Base-by-base conservation (phyloP, 352 stramenopile species). In the Pythium sp. region DNA sequence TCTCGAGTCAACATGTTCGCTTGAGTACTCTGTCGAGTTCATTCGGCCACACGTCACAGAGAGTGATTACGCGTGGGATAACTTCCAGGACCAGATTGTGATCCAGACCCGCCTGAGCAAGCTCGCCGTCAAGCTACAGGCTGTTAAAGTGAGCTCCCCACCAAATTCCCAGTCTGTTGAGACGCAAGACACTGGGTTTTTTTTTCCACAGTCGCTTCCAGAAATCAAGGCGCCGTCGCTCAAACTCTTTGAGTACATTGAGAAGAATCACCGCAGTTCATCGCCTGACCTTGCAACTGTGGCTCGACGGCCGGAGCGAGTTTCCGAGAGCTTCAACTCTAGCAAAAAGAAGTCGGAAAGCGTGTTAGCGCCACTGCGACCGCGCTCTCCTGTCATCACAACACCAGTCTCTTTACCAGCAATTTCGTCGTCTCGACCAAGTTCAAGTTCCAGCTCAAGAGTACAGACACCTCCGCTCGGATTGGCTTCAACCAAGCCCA, bases 11-110 rank as follows among this genome's bases (percentile, higher is more conserved):
- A 67, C 61, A 5, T 59, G n/a, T 11, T 24, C 60, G 38, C 32
- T 73, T 18, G 67, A 67, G 8, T 89, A 75, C 46, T 56, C n/a
- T 11, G 53, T 87, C 24, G 69, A 76, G 65, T 93, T 90, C 64
- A 41, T 67, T 5, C 70, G 62, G 5, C 84, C 84, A 0, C 41
- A 53, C 5, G 60, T 68, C 2, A 62, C 36, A 12, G 74, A 87
- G 38, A 84, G 80, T n/a, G 84, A 90, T 63, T 86, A 69, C 53
- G 72, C 57, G 3, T 86, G 72, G 72, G 71, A 87, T 34, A 81
- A 92, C 32, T 92, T 92, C 59, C 84, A 89, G 55, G 84, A 92
- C 64, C 80, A 87, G 55, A 49, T 92, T 24, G 73, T 82, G 30
- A 72, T 92, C 28, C 80, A 92, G 62, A 87, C 75, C 1, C 77